These are phyloP conservation scores for Aspergillus tamarii DNA, from an alignment of 2,329 filamentous ascomycete genomes.

Conservation along the genomic window DNA sequence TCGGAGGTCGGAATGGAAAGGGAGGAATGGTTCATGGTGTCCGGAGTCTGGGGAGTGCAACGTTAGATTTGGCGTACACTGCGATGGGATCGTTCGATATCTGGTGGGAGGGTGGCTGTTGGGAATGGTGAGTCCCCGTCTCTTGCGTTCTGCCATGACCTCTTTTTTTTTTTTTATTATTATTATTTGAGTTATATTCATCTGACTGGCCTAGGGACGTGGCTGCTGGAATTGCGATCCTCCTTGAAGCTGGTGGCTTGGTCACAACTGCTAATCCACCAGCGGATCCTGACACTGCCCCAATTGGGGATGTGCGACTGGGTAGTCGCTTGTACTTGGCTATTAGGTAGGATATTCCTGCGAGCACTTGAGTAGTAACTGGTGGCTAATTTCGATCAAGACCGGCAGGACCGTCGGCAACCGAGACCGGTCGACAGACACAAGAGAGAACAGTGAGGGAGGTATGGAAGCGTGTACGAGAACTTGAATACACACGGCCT, in stretches of 20 bases:
- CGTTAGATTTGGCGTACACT: conserved; percentile 73
- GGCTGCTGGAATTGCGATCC: conserved; percentile 72
- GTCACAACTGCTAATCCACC: conserved; percentile 76
- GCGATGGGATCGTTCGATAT: conserved; percentile 78
- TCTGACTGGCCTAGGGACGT: conserved; percentile 59
- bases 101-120: conserved; percentile 82
- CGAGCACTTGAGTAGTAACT: not conserved
- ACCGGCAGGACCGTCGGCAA: conserved; percentile 64
- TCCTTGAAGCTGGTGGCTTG: conserved; percentile 73
- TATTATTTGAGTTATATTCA: not conserved
- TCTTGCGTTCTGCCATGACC: not conserved
- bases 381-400: conserved; percentile 39
- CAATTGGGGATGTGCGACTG: conserved; percentile 63
- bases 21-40: conserved; percentile 81
- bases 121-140: conserved; percentile 66
- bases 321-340: conserved; percentile 73
- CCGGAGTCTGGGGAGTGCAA: conserved; percentile 72
- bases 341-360: conserved; percentile 55
- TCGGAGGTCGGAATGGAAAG: conserved; percentile 63
- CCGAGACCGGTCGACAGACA: conserved; percentile 65
- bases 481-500: conserved; percentile 68
- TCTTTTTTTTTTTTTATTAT: not conserved
- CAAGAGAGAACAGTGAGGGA: conserved; percentile 73
- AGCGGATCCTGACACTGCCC: conserved; percentile 55
- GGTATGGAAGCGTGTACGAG: conserved; percentile 70